phyloP scores from a whole-genome alignment of 2,329 filamentous ascomycete genomes.

The Sporothrix brasiliensis region DNA sequence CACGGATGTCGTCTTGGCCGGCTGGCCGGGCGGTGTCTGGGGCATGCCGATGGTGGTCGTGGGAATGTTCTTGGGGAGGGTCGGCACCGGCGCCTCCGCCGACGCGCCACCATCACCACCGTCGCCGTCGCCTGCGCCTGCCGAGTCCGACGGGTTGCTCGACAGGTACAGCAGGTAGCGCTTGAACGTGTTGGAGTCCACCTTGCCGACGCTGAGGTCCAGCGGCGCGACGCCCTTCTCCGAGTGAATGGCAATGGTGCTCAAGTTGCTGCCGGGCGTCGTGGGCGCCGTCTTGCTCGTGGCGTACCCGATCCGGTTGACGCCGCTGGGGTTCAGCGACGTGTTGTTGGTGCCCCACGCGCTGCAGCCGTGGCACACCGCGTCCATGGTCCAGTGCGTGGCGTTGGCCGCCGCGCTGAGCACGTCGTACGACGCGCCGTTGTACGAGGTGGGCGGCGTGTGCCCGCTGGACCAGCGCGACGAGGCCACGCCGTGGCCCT shows the following conservation, averaged over 20 bases:
- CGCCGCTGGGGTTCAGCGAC: slow-evolving; percentile 38
- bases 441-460: slow-evolving; percentile 35
- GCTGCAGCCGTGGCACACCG: slow-evolving; percentile 40
- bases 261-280: slow-evolving; percentile 39
- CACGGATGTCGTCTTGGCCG: slow-evolving; percentile 1
- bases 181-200: slow-evolving; percentile 32
- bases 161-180: slow-evolving; percentile 32
- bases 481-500: slow-evolving; percentile 41
- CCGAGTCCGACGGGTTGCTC: background rate
- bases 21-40: background rate
- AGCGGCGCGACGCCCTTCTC: slow-evolving; percentile 35
- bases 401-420: slow-evolving; percentile 37
- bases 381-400: slow-evolving; percentile 42
- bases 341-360: slow-evolving; percentile 36
- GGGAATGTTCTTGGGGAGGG: slow-evolving; percentile 21
- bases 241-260: slow-evolving; percentile 37
- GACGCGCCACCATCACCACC: background rate
- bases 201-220: slow-evolving; percentile 31
- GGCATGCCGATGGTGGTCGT: slow-evolving; percentile 29
- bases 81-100: background rate
- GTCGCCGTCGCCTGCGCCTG: background rate
- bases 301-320: slow-evolving; percentile 39
- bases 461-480: slow-evolving; percentile 43
- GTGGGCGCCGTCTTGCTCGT: slow-evolving; percentile 35
- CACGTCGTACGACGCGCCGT: slow-evolving; percentile 36